These are phyloP conservation scores for Termitomyces sp. DNA, from an alignment of 1,284 basidiomycete species.

Conservation along the genomic window DNA sequence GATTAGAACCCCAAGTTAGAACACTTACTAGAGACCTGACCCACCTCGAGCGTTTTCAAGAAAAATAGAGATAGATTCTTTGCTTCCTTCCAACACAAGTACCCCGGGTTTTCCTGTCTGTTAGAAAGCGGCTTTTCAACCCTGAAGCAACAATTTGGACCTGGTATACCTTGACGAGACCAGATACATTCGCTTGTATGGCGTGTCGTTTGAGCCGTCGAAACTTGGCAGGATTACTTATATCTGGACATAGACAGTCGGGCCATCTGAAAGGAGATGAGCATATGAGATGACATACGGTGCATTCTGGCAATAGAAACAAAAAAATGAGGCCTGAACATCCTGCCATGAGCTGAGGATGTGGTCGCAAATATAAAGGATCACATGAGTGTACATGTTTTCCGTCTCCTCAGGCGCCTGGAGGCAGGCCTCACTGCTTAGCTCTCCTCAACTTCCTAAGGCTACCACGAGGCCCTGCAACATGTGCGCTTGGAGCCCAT, in stretches of 20 bases:
- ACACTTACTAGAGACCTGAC: neutral
- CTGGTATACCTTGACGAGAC: slow-evolving; percentile 32
- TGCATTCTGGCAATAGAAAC: slow-evolving; percentile 36
- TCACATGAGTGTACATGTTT: too few species aligned
- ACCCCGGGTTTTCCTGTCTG: slow-evolving; percentile 34
- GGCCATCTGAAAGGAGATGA: neutral
- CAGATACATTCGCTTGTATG: slow-evolving; percentile 27
- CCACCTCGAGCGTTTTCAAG: slow-evolving; percentile 30
- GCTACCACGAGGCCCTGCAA: too few species aligned
- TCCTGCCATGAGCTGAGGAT: slow-evolving; percentile 8
- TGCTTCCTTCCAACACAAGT: slow-evolving; percentile 32
- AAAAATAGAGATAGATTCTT: slow-evolving; percentile 27
- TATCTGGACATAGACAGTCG: slow-evolving; percentile 23
- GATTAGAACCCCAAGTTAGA: neutral
- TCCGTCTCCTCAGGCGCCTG: too few species aligned
- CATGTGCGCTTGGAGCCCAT: too few species aligned
- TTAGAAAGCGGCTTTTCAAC: neutral
- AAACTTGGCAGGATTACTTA: slow-evolving; percentile 32
- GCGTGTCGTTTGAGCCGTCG: slow-evolving; percentile 33
- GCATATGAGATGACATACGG: slow-evolving; percentile 22
- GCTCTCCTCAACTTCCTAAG: too few species aligned
- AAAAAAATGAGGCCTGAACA: slow-evolving; percentile 20
- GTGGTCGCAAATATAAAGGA: neutral
- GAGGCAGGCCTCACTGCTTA: too few species aligned
- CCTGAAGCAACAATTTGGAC: neutral